Conservation (phyloP, 169 alveolate species). For the Plasmodium vivax region DNA sequence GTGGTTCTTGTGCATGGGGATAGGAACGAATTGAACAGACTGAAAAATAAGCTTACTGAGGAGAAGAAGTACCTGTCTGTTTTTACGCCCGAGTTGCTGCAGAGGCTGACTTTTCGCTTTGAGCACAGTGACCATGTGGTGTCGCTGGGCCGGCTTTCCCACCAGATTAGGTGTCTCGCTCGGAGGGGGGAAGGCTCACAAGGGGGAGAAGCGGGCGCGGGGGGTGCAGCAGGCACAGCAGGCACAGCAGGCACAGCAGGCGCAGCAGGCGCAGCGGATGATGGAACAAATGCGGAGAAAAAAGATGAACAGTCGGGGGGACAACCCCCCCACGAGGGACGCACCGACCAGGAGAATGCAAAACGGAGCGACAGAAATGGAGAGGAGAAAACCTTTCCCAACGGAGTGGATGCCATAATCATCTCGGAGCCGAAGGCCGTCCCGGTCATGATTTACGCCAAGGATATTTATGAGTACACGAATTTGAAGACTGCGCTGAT, state of each 20-base stretch:
- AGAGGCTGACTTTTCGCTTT: conserved; percentile 73
- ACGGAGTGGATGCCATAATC: conserved; percentile 74
- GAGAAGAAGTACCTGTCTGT: conserved; percentile 77
- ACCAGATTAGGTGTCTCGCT: conserved; percentile 20
- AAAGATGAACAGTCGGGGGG: background rate
- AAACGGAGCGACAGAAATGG: background rate
- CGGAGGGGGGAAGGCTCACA: background rate
- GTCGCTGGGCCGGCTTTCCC: conserved; percentile 32
- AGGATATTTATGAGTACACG: conserved; percentile 77
- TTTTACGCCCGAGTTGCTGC: conserved; percentile 81
- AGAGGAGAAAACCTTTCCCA: background rate
- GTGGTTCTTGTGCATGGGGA: conserved; percentile 98
- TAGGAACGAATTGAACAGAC: conserved; percentile 89
- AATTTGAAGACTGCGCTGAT: conserved; percentile 75
- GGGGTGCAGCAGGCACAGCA: too few species aligned
- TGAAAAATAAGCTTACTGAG: conserved; percentile 84
- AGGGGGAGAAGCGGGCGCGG: background rate
- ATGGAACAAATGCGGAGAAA: background rate
- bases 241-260: too few species aligned
- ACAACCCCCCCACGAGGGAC: background rate
- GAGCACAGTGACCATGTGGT: conserved; percentile 52
- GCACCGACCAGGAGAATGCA: background rate
- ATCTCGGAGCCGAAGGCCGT: conserved; percentile 60
- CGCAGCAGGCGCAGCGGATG: too few species aligned
- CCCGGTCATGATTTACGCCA: conserved; percentile 76